phyloP scores from a whole-genome alignment of 1,284 basidiomycete species.

The Meira miltonrushii region DNA sequence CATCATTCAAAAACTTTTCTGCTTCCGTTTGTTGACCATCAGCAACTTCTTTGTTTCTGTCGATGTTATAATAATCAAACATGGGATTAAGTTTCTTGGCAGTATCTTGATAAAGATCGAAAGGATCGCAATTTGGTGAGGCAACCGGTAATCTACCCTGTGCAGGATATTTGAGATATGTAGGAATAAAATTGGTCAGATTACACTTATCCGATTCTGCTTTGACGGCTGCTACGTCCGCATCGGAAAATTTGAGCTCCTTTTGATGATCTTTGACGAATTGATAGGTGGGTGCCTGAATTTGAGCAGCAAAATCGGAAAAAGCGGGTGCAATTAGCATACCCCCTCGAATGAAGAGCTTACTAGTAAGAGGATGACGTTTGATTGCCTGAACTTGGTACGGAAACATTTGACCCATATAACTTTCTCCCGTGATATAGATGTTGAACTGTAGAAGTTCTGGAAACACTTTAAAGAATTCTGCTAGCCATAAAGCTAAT shows the following conservation, averaged over 20 bases:
- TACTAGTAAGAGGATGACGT: background rate
- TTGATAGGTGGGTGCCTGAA: background rate
- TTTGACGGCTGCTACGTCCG: background rate
- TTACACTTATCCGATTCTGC: background rate
- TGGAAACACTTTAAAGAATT: background rate
- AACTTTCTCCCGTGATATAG: background rate
- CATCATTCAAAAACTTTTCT: background rate
- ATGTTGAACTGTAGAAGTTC: background rate
- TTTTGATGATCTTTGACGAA: background rate
- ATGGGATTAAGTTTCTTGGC: too few species aligned
- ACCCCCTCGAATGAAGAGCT: conserved; percentile 24
- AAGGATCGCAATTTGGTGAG: too few species aligned
- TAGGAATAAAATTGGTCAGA: background rate
- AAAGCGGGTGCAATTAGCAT: background rate
- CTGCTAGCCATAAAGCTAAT: background rate
- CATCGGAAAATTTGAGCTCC: background rate
- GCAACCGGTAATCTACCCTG: too few species aligned
- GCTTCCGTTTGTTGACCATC: too few species aligned
- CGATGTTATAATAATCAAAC: too few species aligned
- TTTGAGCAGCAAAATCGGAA: background rate
- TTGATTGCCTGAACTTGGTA: background rate
- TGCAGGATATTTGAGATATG: background rate
- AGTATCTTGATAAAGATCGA: too few species aligned
- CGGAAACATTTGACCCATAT: background rate
- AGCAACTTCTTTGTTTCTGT: too few species aligned